Base-by-base conservation (phyloP, 495 filamentous ascomycete species). In the Daldinia vernicosa region DNA sequence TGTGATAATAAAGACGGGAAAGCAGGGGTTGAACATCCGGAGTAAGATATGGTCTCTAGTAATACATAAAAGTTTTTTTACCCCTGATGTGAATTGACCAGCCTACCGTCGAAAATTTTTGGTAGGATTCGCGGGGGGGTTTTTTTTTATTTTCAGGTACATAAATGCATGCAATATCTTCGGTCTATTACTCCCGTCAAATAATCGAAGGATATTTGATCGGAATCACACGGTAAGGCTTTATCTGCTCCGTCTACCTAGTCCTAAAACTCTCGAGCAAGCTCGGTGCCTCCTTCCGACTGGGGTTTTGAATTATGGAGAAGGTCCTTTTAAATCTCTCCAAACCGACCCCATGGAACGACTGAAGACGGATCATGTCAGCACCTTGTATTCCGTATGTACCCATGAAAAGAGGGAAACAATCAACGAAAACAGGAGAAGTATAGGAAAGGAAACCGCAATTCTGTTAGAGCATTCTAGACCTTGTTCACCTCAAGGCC, bases 241-340 rank as follows among this genome's bases (percentile, higher is more conserved):
- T 76, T 7, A 81, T 76, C 62, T 82, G 77, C 47, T 82, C 77
- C 39, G 73, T 76, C 82, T 80, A 84, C 76, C 82, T 80, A 84
- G 19, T 80, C 74, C 77, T 79, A 82, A 66, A 81, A 84, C 22
- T 76, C 74, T 35, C 72, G 67, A 0, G 75, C 81, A 54, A 79
- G 53, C 6, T 80, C 83, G 5, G 76, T 80, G 2, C 82, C 80
- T 12, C 82, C 82, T 58, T 84, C 81, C 9, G 55, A 66, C 52
- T 73, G 55, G 5, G 75, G 57, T 71, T 76, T 78, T 2, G 71
- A 71, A 14, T 71, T 75, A 9, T 61, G 66, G 3, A 73, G 58
- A 6, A 84, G 19, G 55, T 84, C 83, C 32, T 73, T 73, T 35
- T 77, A 65, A 12, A 81, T 70, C n/a, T 66, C 63, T 27, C 39